phyloP scores from a whole-genome alignment of 805 yeast genomes.

The Pichia gijzeniarum region DNA sequence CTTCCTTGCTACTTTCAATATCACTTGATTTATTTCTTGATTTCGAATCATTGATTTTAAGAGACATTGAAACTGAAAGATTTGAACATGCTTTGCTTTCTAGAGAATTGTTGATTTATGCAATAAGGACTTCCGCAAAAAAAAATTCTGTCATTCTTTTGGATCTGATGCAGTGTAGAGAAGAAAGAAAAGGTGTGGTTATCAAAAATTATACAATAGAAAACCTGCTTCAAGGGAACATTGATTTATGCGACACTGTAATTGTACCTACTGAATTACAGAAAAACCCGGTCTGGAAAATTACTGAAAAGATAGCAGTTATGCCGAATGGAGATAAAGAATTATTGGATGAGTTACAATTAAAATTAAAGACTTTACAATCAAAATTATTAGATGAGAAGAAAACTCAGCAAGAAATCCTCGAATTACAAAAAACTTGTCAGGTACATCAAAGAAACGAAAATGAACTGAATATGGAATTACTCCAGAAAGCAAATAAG shows the following conservation, averaged over 20 bases:
- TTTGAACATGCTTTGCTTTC: slow-evolving; percentile 25
- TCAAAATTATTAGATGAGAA: slow-evolving; percentile 24
- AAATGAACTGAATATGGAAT: not conserved
- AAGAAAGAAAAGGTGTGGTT: not conserved
- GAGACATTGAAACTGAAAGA: slow-evolving; percentile 10
- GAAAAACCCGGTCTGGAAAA: not conserved
- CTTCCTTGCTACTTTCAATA: not conserved
- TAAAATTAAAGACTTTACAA: slow-evolving; percentile 40
- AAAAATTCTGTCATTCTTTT: slow-evolving; percentile 5
- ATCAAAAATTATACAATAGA: not conserved
- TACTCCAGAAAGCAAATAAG: not conserved
- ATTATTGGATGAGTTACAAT: slow-evolving; percentile 29
- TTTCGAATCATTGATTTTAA: not conserved
- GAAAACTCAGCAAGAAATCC: slow-evolving; percentile 6
- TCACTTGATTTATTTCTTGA: not conserved
- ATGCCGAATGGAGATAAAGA: too few relatives aligned
- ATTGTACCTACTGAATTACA: not conserved
- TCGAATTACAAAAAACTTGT: not conserved
- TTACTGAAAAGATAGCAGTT: too few relatives aligned
- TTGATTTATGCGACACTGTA: too few relatives aligned
- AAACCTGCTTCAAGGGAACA: not conserved
- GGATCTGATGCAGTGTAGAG: not conserved
- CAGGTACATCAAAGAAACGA: not conserved
- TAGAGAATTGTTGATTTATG: slow-evolving; percentile 7
- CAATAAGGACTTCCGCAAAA: too few relatives aligned